These are phyloP conservation scores for Persicaria maculosa DNA, from an alignment of 148 eudicot species.

Conservation along the genomic window DNA sequence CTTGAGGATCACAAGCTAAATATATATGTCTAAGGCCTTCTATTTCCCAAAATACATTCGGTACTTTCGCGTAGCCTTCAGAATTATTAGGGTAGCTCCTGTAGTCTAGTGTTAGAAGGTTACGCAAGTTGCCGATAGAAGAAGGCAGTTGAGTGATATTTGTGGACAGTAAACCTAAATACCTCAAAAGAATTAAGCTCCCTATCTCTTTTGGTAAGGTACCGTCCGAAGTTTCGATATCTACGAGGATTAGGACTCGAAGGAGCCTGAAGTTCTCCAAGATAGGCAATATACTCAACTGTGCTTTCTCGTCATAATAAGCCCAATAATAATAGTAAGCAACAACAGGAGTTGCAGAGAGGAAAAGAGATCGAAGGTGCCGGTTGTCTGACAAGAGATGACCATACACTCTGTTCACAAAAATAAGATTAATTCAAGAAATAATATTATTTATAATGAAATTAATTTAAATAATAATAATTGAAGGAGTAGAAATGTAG, in stretches of 20 bases:
- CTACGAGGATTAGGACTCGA: constrained; percentile 21
- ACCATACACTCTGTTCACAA: not conserved
- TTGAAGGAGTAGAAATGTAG: too few species aligned
- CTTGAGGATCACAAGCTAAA: constrained; percentile 12
- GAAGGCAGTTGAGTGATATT: constrained; percentile 21
- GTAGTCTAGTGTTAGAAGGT: constrained; percentile 23
- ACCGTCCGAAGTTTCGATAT: constrained; percentile 3
- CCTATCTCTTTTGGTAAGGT: constrained; percentile 22
- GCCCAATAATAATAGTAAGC: too few species aligned
- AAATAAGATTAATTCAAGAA: constrained; percentile 9
- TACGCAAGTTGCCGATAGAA: constrained; percentile 19
- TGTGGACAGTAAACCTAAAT: constrained; percentile 21
- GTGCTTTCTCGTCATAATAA: too few species aligned
- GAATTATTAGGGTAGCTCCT: constrained; percentile 16
- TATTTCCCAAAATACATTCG: constrained; percentile 23
- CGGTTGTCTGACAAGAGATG: too few species aligned
- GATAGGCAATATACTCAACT: too few species aligned
- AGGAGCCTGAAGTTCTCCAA: not conserved
- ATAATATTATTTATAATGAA: too few species aligned
- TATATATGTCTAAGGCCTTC: constrained; percentile 20
- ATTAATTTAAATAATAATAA: too few species aligned
- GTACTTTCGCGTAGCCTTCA: constrained; percentile 6
- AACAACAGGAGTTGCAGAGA: not conserved
- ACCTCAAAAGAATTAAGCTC: constrained; percentile 22
- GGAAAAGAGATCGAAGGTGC: too few species aligned